phyloP scores from a whole-genome alignment of 371 early-diverging fungal genomes.

The Mucor circinelloides region DNA sequence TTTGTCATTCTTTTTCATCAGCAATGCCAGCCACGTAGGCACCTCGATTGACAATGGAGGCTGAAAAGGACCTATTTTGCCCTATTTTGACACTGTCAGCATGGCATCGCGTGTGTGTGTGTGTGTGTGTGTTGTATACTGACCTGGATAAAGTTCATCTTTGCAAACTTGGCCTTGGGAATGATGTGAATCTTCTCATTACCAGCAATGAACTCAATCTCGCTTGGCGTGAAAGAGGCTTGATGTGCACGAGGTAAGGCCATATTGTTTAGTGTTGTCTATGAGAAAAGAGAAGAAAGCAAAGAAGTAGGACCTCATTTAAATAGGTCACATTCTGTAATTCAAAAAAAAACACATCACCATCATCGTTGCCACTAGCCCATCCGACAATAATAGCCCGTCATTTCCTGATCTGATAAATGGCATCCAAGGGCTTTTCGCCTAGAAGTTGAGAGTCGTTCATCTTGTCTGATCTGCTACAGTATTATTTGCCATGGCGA shows the following conservation, averaged over 20 bases:
- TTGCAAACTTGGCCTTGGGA: slow-evolving; percentile 64
- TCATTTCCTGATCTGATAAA: background rate
- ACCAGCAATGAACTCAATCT: slow-evolving; percentile 87
- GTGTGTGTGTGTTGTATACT: background rate
- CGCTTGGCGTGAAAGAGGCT: slow-evolving; percentile 72
- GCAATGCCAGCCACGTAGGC: slow-evolving; percentile 87
- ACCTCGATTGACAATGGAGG: slow-evolving; percentile 76
- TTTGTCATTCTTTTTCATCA: slow-evolving; percentile 79
- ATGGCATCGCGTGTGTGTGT: background rate
- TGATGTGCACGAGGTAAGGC: slow-evolving; percentile 62
- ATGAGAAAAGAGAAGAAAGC: background rate
- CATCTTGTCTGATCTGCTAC: background rate
- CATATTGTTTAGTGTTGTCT: slow-evolving; percentile 43
- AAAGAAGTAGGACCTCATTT: background rate
- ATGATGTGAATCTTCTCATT: slow-evolving; percentile 72
- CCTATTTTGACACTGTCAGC: slow-evolving; percentile 5
- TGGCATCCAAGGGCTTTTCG: background rate
- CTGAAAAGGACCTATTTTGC: slow-evolving; percentile 46
- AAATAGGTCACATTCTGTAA: background rate
- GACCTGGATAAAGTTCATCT: slow-evolving; percentile 71
- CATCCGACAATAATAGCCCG: too few relatives aligned
- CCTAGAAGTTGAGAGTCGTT: too few relatives aligned
- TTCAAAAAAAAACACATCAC: background rate
- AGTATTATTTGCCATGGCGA: background rate
- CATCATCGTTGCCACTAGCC: background rate